Evolutionary conservation across 805 yeast genomes (phyloP).

Genomic region (Gaillardinia entomophila): DNA sequence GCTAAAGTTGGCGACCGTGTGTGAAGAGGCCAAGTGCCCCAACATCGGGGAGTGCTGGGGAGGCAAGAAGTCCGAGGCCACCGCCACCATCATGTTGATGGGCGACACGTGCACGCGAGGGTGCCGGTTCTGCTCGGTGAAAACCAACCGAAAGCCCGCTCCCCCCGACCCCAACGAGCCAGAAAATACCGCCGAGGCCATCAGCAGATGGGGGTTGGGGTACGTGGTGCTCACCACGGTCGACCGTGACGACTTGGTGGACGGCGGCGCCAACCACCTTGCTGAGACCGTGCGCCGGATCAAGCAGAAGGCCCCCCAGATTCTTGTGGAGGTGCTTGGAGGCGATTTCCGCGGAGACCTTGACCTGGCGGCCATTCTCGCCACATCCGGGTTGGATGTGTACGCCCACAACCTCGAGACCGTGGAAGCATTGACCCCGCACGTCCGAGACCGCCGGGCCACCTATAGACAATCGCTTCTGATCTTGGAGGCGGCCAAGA

Average conservation of each 20-base stretch:
- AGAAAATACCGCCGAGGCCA: conserved; percentile 95
- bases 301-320: conserved; percentile 84
- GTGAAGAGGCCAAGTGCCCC: conserved; percentile 99
- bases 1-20: conserved; percentile 85
- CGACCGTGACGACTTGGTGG: conserved; percentile 89
- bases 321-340: conserved; percentile 84
- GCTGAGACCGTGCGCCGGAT: conserved; percentile 82
- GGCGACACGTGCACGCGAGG: conserved; percentile 99
- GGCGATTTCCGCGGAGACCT: conserved; percentile 96
- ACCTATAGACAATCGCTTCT: conserved; percentile 83
- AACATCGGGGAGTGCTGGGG: conserved; percentile 99
- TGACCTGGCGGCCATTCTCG: conserved; percentile 72
- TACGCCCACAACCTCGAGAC: conserved; percentile 97
- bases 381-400: conserved; percentile 85
- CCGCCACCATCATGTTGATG: conserved; percentile 95
- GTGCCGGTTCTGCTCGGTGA: conserved; percentile 96
- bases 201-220: conserved; percentile 96
- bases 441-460: conserved; percentile 94
- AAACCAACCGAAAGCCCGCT: conserved; percentile 82
- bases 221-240: conserved; percentile 96
- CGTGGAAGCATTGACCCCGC: conserved; percentile 91
- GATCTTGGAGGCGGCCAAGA: conserved; percentile 77
- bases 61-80: conserved; percentile 87
- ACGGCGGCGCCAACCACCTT: conserved; percentile 91
- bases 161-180: conserved; percentile 96